Conservation (phyloP, 108 stramenopile species). For the Skeletonema grethae region DNA sequence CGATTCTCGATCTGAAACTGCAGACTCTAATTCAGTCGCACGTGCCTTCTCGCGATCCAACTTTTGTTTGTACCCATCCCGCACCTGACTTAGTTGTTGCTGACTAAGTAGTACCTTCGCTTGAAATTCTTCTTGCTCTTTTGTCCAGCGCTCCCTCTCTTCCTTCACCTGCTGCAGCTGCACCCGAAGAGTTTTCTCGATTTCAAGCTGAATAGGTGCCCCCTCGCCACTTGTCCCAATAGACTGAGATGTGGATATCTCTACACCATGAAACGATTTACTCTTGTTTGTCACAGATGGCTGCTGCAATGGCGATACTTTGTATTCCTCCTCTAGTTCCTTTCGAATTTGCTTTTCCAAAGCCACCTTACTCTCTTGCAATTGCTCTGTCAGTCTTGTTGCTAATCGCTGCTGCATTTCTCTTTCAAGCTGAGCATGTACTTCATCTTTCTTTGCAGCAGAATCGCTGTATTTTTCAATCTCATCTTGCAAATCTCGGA, state of each 20-base stretch:
- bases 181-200: conserved; percentile 26
- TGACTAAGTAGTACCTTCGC: conserved; percentile 18
- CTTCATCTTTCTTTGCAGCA: neutral
- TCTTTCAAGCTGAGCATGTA: conserved; percentile 23
- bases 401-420: conserved; percentile 41
- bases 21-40: conserved; percentile 23
- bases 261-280: conserved; percentile 1
- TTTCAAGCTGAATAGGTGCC: neutral
- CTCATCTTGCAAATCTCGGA: conserved; percentile 21
- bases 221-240: neutral
- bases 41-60: conserved; percentile 27
- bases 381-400: conserved; percentile 26
- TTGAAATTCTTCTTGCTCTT: conserved; percentile 35
- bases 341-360: conserved; percentile 28
- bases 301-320: conserved; percentile 3
- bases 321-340: conserved; percentile 32
- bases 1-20: conserved; percentile 11
- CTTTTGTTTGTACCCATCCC: conserved; percentile 36
- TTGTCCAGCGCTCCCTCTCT: conserved; percentile 35
- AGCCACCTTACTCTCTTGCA: conserved; percentile 24
- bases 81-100: conserved; percentile 27
- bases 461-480: conserved; percentile 8
- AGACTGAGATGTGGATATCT: neutral
- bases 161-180: conserved; percentile 29
- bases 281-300: conserved; percentile 9